phyloP scores from a whole-genome alignment of 1,139 yeast species.

The Blastobotrys apis region DNA sequence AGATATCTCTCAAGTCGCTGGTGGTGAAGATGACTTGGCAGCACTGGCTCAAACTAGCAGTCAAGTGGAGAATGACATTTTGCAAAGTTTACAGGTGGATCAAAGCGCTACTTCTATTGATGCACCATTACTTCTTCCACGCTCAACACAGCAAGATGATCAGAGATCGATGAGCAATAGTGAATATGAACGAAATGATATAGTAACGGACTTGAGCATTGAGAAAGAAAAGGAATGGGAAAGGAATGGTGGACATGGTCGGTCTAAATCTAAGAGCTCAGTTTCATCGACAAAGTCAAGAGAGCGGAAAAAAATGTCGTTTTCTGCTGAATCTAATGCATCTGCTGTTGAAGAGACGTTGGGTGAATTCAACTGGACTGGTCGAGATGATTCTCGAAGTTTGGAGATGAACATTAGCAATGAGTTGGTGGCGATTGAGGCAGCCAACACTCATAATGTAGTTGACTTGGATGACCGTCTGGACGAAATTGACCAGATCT shows the following conservation, averaged over 20 bases:
- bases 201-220: neutral
- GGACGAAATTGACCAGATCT: constrained; percentile 43
- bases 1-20: constrained; percentile 5
- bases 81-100: constrained; percentile 3
- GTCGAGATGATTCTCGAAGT: constrained; percentile 55
- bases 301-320: constrained; percentile 12
- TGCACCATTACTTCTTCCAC: neutral
- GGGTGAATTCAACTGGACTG: constrained; percentile 71
- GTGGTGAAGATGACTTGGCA: constrained; percentile 7
- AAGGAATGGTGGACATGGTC: too few species aligned
- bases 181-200: neutral
- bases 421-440: constrained; percentile 49
- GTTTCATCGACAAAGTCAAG: constrained; percentile 1
- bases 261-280: neutral
- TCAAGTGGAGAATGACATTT: constrained; percentile 9
- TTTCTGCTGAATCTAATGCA: constrained; percentile 22
- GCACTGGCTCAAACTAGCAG: constrained; percentile 5
- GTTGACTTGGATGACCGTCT: constrained; percentile 43
- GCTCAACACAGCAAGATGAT: neutral
- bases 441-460: constrained; percentile 46
- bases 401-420: constrained; percentile 53
- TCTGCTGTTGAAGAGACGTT: constrained; percentile 56
- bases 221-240: neutral
- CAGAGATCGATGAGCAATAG: neutral
- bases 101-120: neutral